Base-by-base conservation (phyloP, 305 asterid species). In the Fraxinus nigra region DNA sequence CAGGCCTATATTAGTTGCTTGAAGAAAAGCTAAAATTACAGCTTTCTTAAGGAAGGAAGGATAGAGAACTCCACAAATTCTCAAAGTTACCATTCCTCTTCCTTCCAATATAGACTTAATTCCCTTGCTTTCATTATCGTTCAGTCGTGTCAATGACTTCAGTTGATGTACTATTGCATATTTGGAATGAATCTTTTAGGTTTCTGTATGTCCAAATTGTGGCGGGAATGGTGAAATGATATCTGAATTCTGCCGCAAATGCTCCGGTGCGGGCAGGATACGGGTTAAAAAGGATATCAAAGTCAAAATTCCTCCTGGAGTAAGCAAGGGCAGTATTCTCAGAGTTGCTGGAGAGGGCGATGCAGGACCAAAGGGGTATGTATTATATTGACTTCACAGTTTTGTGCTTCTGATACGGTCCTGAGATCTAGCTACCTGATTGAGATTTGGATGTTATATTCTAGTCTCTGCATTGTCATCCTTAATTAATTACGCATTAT, bases 331-430 rank as follows among this genome's bases (percentile, higher is more conserved):
- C 82, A 97, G 98, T 86, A 92, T 97, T 82, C 98, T 97, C 74
- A 91, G 98, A 86, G 99, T 97, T 89, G 91, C 93, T 78, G 98
- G 98, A 85, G 99, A 97, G 90, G 99, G 99, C 70, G 99, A 97
- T 86, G 97, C 99, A n/a, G 98, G 98, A 81, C 93, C 95, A 85
- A 95, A 88, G 89, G 98, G 99, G 99, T 97, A 94, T 79, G 92
- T 78, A 51, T 72, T 43, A 32, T 79, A 51, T 72, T 85, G 40
- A 37, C 73, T 77, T 84, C 82, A 34, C 83, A 7, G 40, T 70
- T 13, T 72, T 80, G 22, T 28, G 46, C 82, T 76, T 82, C 61
- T 79, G 67, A 73, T 78, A 65, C 9, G 16, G 63, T 80, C 77
- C 46, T 59, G 40, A 79, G 73, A 75, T 78, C 80, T 40, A 61